A percentile compares a stretch with the other conserved stretches of the same genome.
Evolutionary conservation across 768 basidiomycete genomes (phyloP).

Genomic region (Xerocomellus chrysenteron): DNA sequence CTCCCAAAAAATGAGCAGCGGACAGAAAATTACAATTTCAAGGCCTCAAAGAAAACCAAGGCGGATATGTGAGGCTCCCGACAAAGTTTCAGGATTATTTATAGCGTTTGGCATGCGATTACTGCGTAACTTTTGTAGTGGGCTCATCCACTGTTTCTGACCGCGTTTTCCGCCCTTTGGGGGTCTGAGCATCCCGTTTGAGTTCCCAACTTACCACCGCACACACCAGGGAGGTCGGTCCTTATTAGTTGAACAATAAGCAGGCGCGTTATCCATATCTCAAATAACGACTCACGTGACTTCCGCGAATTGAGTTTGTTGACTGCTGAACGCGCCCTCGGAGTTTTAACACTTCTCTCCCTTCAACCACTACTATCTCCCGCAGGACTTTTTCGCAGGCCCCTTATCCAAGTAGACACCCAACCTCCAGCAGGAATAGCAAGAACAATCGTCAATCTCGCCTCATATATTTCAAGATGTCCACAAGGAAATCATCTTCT

Average conservation of each 20-base stretch:
- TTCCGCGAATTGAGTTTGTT: slow-evolving; percentile 40
- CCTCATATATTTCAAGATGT: slow-evolving; percentile 28
- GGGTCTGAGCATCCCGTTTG: slow-evolving; percentile 11
- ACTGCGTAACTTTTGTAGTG: slow-evolving; percentile 17
- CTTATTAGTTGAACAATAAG: slow-evolving; percentile 7
- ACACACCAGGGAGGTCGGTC: neutral
- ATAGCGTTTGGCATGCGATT: slow-evolving; percentile 15
- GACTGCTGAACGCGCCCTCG: slow-evolving; percentile 41
- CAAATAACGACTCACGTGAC: slow-evolving; percentile 37
- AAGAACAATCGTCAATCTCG: slow-evolving; percentile 13
- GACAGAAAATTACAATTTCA: slow-evolving; percentile 28
- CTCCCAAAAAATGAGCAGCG: slow-evolving; percentile 29
- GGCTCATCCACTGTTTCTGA: neutral
- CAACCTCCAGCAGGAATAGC: slow-evolving; percentile 13
- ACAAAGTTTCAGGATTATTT: slow-evolving; percentile 17
- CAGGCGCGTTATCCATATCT: slow-evolving; percentile 27
- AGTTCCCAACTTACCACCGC: neutral
- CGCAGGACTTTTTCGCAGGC: slow-evolving; percentile 22
- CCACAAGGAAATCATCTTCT: slow-evolving; percentile 45
- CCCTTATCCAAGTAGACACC: slow-evolving; percentile 15
- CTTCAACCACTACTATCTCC: slow-evolving; percentile 51
- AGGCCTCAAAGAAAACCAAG: slow-evolving; percentile 16
- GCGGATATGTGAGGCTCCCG: slow-evolving; percentile 15
- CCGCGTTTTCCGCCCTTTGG: slow-evolving; percentile 20
- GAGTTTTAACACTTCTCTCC: slow-evolving; percentile 41